phyloP scores from a whole-genome alignment of 129 eudicot species.

The Gnaphalium uliginosum region DNA sequence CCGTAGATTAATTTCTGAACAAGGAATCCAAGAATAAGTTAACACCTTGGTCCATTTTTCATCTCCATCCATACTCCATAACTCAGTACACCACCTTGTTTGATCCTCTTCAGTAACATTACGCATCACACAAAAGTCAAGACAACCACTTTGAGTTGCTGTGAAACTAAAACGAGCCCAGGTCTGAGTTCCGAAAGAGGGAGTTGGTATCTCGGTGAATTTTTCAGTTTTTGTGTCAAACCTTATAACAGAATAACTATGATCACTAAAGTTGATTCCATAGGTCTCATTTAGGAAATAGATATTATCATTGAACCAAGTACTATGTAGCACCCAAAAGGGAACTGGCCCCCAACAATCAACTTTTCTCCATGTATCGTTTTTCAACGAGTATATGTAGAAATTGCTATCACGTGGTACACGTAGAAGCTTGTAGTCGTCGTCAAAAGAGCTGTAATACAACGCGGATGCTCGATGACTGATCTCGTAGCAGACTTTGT shows the following conservation, averaged over 20 bases:
- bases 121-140: not conserved
- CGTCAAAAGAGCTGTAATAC: not conserved
- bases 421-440: not conserved
- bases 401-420: not conserved
- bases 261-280: too few relatives aligned
- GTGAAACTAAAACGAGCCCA: not conserved
- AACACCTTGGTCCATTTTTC: not conserved
- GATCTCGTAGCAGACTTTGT: too few relatives aligned
- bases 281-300: not conserved
- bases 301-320: not conserved
- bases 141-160: not conserved
- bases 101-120: not conserved
- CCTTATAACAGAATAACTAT: not conserved
- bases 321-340: not conserved
- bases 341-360: not conserved
- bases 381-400: slow-evolving; percentile 1
- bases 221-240: not conserved
- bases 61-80: not conserved
- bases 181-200: not conserved
- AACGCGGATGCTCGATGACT: not conserved
- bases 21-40: not conserved
- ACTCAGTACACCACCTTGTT: not conserved
- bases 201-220: not conserved
- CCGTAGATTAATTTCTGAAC: too few relatives aligned
- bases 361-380: slow-evolving; percentile 2